Evolutionary conservation across 148 eudicot genomes (phyloP), one percentile per base, ranked within the genome.

Genomic region (Diospyros kaki): DNA sequence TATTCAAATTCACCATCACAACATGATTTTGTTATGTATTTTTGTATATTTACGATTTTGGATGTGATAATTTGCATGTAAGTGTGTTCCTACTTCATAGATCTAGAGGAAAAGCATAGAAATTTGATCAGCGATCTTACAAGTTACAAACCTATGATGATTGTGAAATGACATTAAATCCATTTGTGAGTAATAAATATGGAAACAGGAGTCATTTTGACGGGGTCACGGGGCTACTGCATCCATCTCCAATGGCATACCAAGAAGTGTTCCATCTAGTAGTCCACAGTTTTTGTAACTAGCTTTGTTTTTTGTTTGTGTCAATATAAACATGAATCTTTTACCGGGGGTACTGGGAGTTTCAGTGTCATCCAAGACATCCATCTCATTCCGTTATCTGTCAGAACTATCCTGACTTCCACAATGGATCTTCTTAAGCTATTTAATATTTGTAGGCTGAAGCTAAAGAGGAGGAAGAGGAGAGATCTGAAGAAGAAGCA

Each of bases 401-500:
- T 60, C 28, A 45, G 66, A 41, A 45, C 3, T 66, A 45, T 28
- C 15, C 48, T 7, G 18, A 38, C 9, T n/a, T 40, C 6, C 13
- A 2, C 12, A 2, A 9, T 13, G 6, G 17, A 28, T 73, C 39
- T 60, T 60, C 53, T 13, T 73, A 51, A 45, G 69, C 72, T 7
- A 8, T 7, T 42, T 76, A 50, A 13, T 73, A 9, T 75, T 73
- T 77, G 78, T 81, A 91, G 89, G 88, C 80, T 76, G 86, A 81
- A 66, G 96, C 81, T 15, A 84, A 81, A 69, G 83, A 73, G 53
- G 85, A 78, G 39, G 91, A 91, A 68, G 89, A 87, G 9, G 81
- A 82, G 58, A 84, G 67, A 58, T 83, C 89, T 46, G 96, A 83
- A 48, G 96, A 89, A 65, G 98, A 91, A 56, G 88, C 94, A 51